Evolutionary conservation across 169 alveolate genomes (phyloP).

Genomic region (Cryptosporidium viatorum): DNA sequence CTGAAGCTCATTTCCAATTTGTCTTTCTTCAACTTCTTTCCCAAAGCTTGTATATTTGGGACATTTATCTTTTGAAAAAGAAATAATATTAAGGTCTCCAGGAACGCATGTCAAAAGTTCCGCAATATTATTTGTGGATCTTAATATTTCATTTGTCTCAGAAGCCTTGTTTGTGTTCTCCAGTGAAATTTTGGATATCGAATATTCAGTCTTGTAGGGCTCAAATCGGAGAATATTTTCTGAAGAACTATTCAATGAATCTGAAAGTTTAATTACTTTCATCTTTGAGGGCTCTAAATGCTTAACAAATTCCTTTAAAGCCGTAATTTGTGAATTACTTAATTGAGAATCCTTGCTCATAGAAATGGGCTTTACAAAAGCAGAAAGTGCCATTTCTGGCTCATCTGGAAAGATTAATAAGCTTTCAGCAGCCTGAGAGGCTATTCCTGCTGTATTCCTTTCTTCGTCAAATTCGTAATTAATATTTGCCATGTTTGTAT

Average conservation of each 20-base stretch:
- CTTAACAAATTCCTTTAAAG: constrained; percentile 1
- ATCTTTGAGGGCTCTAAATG: constrained; percentile 13
- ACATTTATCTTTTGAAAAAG: constrained; percentile 1
- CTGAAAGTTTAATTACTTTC: constrained; percentile 42
- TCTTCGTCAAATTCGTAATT: constrained; percentile 49
- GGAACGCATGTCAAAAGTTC: constrained; percentile 67
- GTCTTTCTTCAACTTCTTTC: constrained; percentile 1
- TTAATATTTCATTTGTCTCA: not conserved
- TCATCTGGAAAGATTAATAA: constrained; percentile 54
- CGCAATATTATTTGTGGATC: constrained; percentile 7
- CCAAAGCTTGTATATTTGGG: constrained; percentile 35
- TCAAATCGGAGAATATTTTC: not conserved
- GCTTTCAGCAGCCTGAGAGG: constrained; percentile 67
- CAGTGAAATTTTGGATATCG: constrained; percentile 1
- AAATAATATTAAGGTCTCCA: constrained; percentile 27
- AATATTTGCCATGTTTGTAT: constrained; percentile 64
- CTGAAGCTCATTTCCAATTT: not conserved
- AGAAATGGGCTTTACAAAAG: constrained; percentile 26
- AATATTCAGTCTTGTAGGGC: constrained; percentile 41
- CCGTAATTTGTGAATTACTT: not conserved
- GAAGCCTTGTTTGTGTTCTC: not conserved
- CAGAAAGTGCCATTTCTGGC: constrained; percentile 71
- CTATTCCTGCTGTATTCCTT: constrained; percentile 55
- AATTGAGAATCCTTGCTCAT: not conserved
- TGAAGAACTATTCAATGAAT: not conserved